These are phyloP conservation scores for Rhodotorula kratochvilovae DNA, from an alignment of 768 basidiomycete genomes.

Conservation along the genomic window DNA sequence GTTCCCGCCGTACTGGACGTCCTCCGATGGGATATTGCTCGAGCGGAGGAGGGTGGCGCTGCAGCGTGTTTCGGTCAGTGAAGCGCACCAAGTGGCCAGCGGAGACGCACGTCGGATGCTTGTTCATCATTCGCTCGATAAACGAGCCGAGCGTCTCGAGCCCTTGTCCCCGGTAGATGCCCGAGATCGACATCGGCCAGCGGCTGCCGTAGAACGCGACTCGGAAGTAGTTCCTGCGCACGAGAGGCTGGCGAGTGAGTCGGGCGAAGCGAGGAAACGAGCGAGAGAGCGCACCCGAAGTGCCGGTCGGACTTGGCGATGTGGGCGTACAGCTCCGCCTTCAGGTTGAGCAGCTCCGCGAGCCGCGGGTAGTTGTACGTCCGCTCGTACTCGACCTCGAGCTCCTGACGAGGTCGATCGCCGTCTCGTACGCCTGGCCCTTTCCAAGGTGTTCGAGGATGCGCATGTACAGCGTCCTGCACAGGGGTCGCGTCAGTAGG, in stretches of 20 bases:
- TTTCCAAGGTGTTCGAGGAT: slow-evolving; percentile 93
- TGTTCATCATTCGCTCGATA: slow-evolving; percentile 62
- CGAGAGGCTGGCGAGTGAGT: not conserved
- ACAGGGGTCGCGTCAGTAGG: not conserved
- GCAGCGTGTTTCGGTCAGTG: slow-evolving; percentile 59
- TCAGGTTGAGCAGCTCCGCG: slow-evolving; percentile 43
- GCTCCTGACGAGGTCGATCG: slow-evolving; percentile 88
- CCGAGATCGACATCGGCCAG: slow-evolving; percentile 75
- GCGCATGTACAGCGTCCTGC: slow-evolving; percentile 67
- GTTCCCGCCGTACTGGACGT: slow-evolving; percentile 69
- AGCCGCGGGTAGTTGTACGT: slow-evolving; percentile 53
- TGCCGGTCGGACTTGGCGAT: slow-evolving; percentile 41
- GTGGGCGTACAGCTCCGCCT: slow-evolving; percentile 40
- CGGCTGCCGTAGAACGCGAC: slow-evolving; percentile 82
- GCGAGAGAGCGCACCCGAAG: slow-evolving; percentile 17
- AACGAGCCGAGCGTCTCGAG: slow-evolving; percentile 86
- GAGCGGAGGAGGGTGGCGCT: slow-evolving; percentile 67
- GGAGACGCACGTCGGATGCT: slow-evolving; percentile 21
- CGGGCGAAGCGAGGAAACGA: too few species aligned
- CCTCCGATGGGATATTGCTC: slow-evolving; percentile 70
- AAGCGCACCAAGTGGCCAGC: not conserved
- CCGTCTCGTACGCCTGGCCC: slow-evolving; percentile 96
- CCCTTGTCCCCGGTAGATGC: slow-evolving; percentile 83
- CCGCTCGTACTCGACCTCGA: slow-evolving; percentile 79
- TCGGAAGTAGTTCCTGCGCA: slow-evolving; percentile 64